Conservation (phyloP, 169 alveolate species). For the Plasmodium inui region DNA sequence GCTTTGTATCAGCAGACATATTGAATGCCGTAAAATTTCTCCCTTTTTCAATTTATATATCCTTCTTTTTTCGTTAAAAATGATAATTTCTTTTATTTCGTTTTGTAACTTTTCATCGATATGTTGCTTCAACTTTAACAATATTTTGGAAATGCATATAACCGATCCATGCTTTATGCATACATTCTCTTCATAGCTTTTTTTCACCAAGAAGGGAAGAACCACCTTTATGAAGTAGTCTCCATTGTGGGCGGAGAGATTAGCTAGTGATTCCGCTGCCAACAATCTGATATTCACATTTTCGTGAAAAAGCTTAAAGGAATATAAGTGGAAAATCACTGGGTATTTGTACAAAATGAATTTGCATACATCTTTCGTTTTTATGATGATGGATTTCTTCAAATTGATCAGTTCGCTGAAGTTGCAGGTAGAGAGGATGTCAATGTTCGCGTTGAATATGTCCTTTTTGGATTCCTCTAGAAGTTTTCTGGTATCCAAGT, state of each 20-base stretch:
- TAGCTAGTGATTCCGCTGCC: slow-evolving; percentile 64
- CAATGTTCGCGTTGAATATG: slow-evolving; percentile 43
- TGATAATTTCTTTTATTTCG: slow-evolving; percentile 47
- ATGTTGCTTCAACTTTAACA: slow-evolving; percentile 23
- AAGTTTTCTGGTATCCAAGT: background rate
- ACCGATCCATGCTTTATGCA: slow-evolving; percentile 56
- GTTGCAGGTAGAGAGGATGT: slow-evolving; percentile 49
- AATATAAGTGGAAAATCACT: slow-evolving; percentile 59
- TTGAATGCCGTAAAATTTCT: slow-evolving; percentile 64
- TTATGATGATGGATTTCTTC: slow-evolving; percentile 48
- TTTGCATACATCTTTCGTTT: slow-evolving; percentile 42
- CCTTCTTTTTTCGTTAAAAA: slow-evolving; percentile 61
- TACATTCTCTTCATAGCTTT: slow-evolving; percentile 71
- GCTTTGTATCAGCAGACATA: slow-evolving; percentile 68
- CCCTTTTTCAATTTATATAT: slow-evolving; percentile 65
- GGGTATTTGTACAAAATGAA: slow-evolving; percentile 67
- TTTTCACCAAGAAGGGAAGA: slow-evolving; percentile 71
- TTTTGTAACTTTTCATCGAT: slow-evolving; percentile 68
- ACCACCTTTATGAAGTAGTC: slow-evolving; percentile 39
- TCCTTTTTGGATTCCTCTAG: slow-evolving; percentile 13
- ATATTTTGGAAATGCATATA: slow-evolving; percentile 57
- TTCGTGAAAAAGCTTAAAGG: slow-evolving; percentile 53
- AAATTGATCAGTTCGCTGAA: slow-evolving; percentile 59
- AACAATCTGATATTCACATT: slow-evolving; percentile 47
- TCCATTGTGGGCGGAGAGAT: slow-evolving; percentile 6